Conservation (phyloP, 2,329 filamentous ascomycete genomes). For the Venturia oleaginea region DNA sequence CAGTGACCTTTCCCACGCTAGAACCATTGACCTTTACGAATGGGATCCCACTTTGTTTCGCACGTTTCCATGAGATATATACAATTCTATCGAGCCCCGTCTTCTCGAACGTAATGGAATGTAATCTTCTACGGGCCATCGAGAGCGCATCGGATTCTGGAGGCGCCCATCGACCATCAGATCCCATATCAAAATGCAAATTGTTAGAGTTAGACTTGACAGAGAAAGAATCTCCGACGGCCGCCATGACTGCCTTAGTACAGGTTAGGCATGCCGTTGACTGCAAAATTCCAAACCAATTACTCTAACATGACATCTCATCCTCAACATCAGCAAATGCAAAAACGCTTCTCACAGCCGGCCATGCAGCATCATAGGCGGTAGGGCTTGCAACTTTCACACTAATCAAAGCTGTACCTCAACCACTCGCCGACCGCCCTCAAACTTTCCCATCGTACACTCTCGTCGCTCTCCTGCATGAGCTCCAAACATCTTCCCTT, state of each 20-base stretch:
- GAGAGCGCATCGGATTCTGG: too few relatives aligned
- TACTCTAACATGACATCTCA: neutral
- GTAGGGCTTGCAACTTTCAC: neutral
- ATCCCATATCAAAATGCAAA: too few relatives aligned
- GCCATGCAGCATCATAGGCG: neutral
- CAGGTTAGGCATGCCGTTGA: too few relatives aligned
- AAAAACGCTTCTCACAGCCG: neutral
- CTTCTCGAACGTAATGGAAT: too few relatives aligned
- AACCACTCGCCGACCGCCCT: constrained; percentile 73
- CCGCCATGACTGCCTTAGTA: too few relatives aligned
- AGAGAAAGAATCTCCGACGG: too few relatives aligned
- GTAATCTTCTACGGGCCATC: too few relatives aligned
- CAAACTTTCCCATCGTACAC: constrained; percentile 85
- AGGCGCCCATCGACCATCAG: too few relatives aligned
- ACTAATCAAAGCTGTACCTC: constrained; percentile 45
- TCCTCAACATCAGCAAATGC: neutral
- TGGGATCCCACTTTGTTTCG: neutral
- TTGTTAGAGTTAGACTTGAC: too few relatives aligned
- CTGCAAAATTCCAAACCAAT: neutral
- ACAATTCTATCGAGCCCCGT: too few relatives aligned
- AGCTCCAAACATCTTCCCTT: constrained; percentile 88
- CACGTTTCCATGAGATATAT: too few relatives aligned
- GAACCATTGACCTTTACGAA: neutral
- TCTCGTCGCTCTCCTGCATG: constrained; percentile 83
- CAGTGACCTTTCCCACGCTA: neutral